Evolutionary conservation across 441 rosid genomes (phyloP).

Genomic region (Geranium incanum): DNA sequence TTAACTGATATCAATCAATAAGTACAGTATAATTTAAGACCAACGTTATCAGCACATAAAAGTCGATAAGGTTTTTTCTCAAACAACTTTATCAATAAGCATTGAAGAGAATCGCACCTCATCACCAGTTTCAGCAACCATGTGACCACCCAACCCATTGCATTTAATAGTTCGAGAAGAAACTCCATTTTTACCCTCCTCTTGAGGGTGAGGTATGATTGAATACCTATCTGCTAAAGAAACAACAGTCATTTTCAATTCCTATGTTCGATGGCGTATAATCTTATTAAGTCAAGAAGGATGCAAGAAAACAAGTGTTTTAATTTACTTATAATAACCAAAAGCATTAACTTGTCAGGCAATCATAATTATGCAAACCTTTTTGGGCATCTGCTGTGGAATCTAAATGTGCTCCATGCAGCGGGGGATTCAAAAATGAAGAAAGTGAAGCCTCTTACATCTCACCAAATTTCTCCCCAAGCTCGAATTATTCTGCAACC

Average conservation of each 20-base stretch:
- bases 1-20: background rate
- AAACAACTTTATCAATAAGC: background rate
- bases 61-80: background rate
- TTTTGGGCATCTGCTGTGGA: slow-evolving; percentile 27
- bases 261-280: background rate
- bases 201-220: slow-evolving; percentile 23
- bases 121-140: slow-evolving; percentile 25
- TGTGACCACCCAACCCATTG: slow-evolving; percentile 23
- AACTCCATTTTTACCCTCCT: slow-evolving; percentile 22
- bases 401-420: slow-evolving; percentile 21
- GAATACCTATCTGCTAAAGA: slow-evolving; percentile 32
- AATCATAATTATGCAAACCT: slow-evolving; percentile 31
- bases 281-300: slow-evolving; percentile 4
- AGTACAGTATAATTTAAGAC: background rate
- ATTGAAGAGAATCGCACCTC: slow-evolving; percentile 38
- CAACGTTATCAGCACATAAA: background rate
- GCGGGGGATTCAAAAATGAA: slow-evolving; percentile 21
- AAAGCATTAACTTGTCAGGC: too few species aligned
- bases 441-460: slow-evolving; percentile 26
- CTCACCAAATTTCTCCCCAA: slow-evolving; percentile 20
- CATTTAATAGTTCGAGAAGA: slow-evolving; percentile 27
- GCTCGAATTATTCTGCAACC: slow-evolving; percentile 37
- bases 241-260: slow-evolving; percentile 9
- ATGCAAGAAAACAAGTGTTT: background rate
- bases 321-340: background rate